Percentiles rank a stretch among this genome's conserved stretches.
phyloP scores from a whole-genome alignment of 306 rosid species.

The Malus domestica region ASM211411v1 NC_041802.1:4896501-4897000 shows the following conservation, averaged over 20 bases:
- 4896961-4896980: constrained; percentile 17
- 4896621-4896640: neutral
- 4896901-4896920: constrained; percentile 35
- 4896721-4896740: neutral
- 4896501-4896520: too few species aligned
- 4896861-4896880: constrained; percentile 52
- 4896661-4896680: constrained; percentile 30
- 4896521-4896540: neutral
- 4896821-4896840: constrained; percentile 44
- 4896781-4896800: constrained; percentile 29
- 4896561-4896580: neutral
- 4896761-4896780: constrained; percentile 47
- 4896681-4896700: constrained; percentile 13
- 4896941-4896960: constrained; percentile 31
- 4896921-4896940: constrained; percentile 30
- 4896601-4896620: neutral
- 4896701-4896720: constrained; percentile 1
- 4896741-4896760: constrained; percentile 39
- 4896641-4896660: constrained; percentile 25
- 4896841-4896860: constrained; percentile 38
- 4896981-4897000: constrained; percentile 16
- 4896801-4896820: constrained; percentile 38
- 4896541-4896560: neutral
- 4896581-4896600: neutral
- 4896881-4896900: constrained; percentile 35